These are phyloP conservation scores for Aspergillus ustus DNA, from an alignment of 2,329 filamentous ascomycete genomes.

Conservation along the genomic window DNA sequence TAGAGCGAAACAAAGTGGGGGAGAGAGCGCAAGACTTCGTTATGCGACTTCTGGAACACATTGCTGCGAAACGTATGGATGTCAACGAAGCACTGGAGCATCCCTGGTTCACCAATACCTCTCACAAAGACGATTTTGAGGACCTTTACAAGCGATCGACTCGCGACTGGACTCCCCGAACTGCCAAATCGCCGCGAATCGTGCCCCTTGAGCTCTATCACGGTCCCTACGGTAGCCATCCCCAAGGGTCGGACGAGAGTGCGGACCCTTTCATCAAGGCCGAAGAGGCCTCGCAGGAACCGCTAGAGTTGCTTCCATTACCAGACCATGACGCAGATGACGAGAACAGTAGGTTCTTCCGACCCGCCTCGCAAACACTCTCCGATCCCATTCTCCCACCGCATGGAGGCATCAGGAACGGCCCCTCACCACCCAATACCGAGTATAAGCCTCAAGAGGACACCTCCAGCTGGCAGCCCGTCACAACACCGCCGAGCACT, in stretches of 20 bases:
- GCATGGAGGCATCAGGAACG: background rate
- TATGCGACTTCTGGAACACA: conserved; percentile 53
- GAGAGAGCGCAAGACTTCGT: conserved; percentile 58
- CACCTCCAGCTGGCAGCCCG: background rate
- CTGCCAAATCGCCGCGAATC: conserved; percentile 14
- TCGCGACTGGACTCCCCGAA: conserved; percentile 55
- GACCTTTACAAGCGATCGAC: conserved; percentile 56
- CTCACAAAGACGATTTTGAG: conserved; percentile 53
- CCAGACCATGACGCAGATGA: background rate
- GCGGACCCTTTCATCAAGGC: background rate
- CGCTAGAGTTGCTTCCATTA: background rate
- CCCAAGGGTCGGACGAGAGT: background rate
- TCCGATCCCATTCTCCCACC: conserved; percentile 32
- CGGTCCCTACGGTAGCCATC: background rate
- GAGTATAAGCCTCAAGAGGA: background rate
- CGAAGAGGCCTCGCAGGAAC: background rate
- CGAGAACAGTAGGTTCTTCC: background rate
- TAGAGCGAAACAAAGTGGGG: conserved; percentile 50
- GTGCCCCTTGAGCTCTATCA: conserved; percentile 17
- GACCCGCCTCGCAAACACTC: conserved; percentile 25
- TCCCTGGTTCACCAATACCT: conserved; percentile 60
- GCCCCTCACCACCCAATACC: background rate
- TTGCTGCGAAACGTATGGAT: conserved; percentile 57
- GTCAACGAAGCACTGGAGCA: conserved; percentile 59
- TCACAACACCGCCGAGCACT: background rate